These are phyloP conservation scores for Sungouiozyma intestinalis DNA, from an alignment of 805 yeast genomes.

Conservation along the genomic window DNA sequence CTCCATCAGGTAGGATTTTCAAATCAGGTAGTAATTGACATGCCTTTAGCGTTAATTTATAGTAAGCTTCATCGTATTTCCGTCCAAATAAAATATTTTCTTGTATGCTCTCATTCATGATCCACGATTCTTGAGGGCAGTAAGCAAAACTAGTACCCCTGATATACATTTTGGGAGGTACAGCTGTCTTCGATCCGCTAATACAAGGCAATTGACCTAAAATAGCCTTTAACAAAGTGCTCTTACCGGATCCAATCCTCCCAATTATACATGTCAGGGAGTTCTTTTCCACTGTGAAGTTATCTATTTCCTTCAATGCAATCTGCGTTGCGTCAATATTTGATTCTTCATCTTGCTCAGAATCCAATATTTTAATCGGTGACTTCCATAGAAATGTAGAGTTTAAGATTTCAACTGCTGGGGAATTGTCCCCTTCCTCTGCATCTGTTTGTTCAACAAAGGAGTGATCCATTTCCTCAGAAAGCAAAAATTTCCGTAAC, in stretches of 20 bases:
- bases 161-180: slow-evolving; percentile 19
- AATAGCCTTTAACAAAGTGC: slow-evolving; percentile 44
- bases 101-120: slow-evolving; percentile 39
- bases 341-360: slow-evolving; percentile 34
- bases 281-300: slow-evolving; percentile 43
- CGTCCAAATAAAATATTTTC: slow-evolving; percentile 45
- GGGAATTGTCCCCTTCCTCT: slow-evolving; percentile 11
- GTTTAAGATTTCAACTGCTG: slow-evolving; percentile 36
- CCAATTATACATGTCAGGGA: slow-evolving; percentile 53
- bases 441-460: slow-evolving; percentile 22
- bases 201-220: slow-evolving; percentile 43
- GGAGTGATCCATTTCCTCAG: slow-evolving; percentile 36
- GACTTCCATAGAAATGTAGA: slow-evolving; percentile 46
- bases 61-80: slow-evolving; percentile 33
- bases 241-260: slow-evolving; percentile 58
- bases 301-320: slow-evolving; percentile 38
- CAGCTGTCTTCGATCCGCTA: slow-evolving; percentile 16
- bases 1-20: slow-evolving; percentile 41
- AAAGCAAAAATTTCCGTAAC: slow-evolving; percentile 38
- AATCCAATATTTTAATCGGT: slow-evolving; percentile 6
- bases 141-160: slow-evolving; percentile 37
- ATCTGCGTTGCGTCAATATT: slow-evolving; percentile 34
- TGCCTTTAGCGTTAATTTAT: slow-evolving; percentile 35
- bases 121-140: slow-evolving; percentile 52
- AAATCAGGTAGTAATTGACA: slow-evolving; percentile 42